Percentiles rank a stretch among this genome's conserved stretches.
Evolutionary conservation across 352 stramenopile species (phyloP).

Genomic region (Phytophthora europaea): DNA sequence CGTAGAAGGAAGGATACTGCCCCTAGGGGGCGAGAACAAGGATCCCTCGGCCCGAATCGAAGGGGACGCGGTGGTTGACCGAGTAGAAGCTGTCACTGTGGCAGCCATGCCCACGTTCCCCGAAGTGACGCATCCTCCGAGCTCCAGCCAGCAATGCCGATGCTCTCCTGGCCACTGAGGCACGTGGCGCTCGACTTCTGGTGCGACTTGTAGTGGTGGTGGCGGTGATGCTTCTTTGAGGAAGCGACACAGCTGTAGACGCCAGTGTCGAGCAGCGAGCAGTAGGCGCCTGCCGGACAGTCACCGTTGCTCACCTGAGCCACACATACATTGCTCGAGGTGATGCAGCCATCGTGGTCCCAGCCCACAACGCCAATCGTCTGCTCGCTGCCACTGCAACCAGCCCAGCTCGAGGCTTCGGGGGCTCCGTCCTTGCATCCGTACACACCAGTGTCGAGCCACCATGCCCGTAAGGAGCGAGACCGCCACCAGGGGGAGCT

Average conservation of each 20-base stretch:
- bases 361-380: conserved; percentile 37
- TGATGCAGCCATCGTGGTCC: conserved; percentile 32
- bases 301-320: conserved; percentile 14
- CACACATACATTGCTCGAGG: conserved; percentile 28
- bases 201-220: conserved; percentile 12
- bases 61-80: too few relatives aligned
- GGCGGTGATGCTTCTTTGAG: conserved; percentile 17
- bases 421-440: too few relatives aligned
- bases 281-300: conserved; percentile 28
- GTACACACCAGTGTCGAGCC: too few relatives aligned
- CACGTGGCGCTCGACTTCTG: conserved; percentile 14
- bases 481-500: too few relatives aligned
- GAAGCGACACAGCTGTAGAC: conserved; percentile 28
- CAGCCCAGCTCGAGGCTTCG: too few relatives aligned
- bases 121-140: conserved; percentile 12
- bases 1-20: too few relatives aligned
- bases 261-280: conserved; percentile 27
- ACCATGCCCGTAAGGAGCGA: too few relatives aligned
- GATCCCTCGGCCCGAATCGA: too few relatives aligned
- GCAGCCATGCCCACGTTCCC: conserved; percentile 28
- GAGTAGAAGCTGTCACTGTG: too few relatives aligned
- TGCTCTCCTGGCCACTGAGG: conserved; percentile 24
- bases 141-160: conserved; percentile 20
- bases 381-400: too few relatives aligned
- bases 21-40: too few relatives aligned